Percentiles rank a stretch among this genome's conserved stretches.
Conservation (phyloP, 2,329 filamentous ascomycete species). For the Colletotrichum sp. region DNA sequence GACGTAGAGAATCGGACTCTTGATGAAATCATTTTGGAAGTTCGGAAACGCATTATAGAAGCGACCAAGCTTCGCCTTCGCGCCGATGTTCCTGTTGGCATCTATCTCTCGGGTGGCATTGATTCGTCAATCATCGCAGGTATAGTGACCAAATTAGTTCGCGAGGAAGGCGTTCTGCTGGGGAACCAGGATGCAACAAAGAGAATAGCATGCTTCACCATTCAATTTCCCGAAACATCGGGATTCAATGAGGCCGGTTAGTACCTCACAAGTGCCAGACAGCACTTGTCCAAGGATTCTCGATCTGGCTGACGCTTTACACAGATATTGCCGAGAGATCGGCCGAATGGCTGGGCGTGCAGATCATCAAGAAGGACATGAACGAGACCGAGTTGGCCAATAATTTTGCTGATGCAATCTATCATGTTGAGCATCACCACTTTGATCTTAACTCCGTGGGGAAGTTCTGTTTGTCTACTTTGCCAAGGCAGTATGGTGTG, state of each 20-base stretch:
- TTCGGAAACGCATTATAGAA: constrained; percentile 54
- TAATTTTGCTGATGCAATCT: constrained; percentile 32
- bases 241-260: constrained; percentile 54
- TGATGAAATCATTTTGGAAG: constrained; percentile 54
- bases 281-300: not conserved
- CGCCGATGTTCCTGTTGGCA: constrained; percentile 61
- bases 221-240: constrained; percentile 53
- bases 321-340: constrained; percentile 35
- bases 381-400: constrained; percentile 31
- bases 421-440: constrained; percentile 34
- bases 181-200: constrained; percentile 39
- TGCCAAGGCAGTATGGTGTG: constrained; percentile 48
- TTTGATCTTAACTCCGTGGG: constrained; percentile 56
- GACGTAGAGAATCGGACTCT: constrained; percentile 44
- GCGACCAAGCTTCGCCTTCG: constrained; percentile 54
- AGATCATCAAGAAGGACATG: constrained; percentile 27
- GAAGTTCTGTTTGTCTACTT: constrained; percentile 51
- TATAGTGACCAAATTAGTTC: constrained; percentile 55
- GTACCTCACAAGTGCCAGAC: not conserved
- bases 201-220: constrained; percentile 46
- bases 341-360: constrained; percentile 34
- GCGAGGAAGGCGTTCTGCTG: constrained; percentile 47
- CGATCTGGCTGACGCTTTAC: not conserved
- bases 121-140: constrained; percentile 62
- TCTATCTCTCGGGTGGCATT: constrained; percentile 62